Conservation (phyloP, 2,329 filamentous ascomycete species). For the Aspergillus ustus region DNA sequence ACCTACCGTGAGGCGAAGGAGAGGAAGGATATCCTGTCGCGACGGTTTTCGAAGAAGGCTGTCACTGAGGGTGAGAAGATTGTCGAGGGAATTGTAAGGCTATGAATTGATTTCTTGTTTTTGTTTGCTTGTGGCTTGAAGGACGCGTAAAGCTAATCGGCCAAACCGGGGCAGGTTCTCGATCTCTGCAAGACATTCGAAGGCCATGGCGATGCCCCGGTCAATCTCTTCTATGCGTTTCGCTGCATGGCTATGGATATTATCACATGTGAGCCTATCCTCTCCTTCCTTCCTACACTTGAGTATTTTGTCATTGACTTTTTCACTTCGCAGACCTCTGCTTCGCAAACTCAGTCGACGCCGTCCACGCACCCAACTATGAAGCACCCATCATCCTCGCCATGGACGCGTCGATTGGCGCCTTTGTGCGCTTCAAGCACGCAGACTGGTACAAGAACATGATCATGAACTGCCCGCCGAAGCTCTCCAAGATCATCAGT, state of each 20-base stretch:
- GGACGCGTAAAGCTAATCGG: neutral
- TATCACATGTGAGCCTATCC: conserved; percentile 4
- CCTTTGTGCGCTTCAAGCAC: conserved; percentile 15
- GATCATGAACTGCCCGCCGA: conserved; percentile 15
- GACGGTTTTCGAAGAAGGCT: conserved; percentile 10
- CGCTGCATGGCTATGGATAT: conserved; percentile 16
- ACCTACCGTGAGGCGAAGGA: conserved; percentile 10
- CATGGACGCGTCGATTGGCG: conserved; percentile 10
- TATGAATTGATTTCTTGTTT: neutral
- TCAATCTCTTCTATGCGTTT: conserved; percentile 14
- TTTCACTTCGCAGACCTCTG: conserved; percentile 3
- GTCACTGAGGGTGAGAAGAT: neutral
- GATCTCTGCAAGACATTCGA: conserved; percentile 10
- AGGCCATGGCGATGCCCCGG: neutral
- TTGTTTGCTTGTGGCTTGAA: neutral
- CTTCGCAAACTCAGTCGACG: conserved; percentile 15
- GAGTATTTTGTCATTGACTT: neutral
- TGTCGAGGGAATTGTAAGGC: conserved; percentile 6
- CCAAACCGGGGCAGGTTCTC: neutral
- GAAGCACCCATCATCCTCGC: conserved; percentile 12
- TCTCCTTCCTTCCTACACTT: neutral
- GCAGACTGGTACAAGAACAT: conserved; percentile 10
- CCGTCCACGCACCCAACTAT: conserved; percentile 13
- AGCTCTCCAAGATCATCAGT: conserved; percentile 7
- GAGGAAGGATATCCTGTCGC: conserved; percentile 11